Base-by-base conservation (phyloP, 805 yeast genomes). In the Myxozyma neotropica region DNA sequence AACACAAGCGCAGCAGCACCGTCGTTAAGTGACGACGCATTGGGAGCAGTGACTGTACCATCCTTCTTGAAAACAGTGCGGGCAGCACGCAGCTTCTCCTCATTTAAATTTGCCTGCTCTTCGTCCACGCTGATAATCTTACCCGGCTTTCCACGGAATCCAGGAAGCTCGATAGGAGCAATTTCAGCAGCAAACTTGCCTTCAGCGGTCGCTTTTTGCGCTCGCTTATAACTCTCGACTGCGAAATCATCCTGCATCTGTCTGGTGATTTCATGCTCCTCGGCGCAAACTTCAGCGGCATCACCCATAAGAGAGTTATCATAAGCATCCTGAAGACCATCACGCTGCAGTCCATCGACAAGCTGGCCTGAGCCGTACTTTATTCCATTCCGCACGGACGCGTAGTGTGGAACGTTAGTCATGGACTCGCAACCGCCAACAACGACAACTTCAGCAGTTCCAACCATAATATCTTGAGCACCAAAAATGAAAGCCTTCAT, bases 401-500 rank as follows among this genome's bases (percentile, higher is more conserved):
- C 72, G 72, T 92, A 92, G 81, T 88, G 91, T 57, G 98, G 98
- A 35, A 92, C 81, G 73, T 92, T 91, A 54, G 96, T 82, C 98
- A 92, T 92, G 50, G 96, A 88, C 77, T 92, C 98, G 69, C 94
- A 90, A 72, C 98, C 98, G 67, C 98, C 98, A 31, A 92, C 93
- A 67, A 92, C 85, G 36, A 93, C 89, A 56, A 92, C 84, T 71
- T 68, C 70, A 13, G 70, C 70, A n/a, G 54, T 55, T 92, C 62
- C 96, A 89, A 72, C 83, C 82, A 58, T 74, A 69, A 92, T 91
- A 57, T 93, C 78, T 77, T 90, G 96, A 29, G 96, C 90, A 64
- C 90, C 97, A 61, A 89, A 75, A 62, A 91, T 87, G 63, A 89
- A 85, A 23, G 96, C 82, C 78, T 93, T 92, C 83, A 91, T 79